Conservation (phyloP, 2,329 filamentous ascomycete species). For the Cryphonectria nitschkei region DNA sequence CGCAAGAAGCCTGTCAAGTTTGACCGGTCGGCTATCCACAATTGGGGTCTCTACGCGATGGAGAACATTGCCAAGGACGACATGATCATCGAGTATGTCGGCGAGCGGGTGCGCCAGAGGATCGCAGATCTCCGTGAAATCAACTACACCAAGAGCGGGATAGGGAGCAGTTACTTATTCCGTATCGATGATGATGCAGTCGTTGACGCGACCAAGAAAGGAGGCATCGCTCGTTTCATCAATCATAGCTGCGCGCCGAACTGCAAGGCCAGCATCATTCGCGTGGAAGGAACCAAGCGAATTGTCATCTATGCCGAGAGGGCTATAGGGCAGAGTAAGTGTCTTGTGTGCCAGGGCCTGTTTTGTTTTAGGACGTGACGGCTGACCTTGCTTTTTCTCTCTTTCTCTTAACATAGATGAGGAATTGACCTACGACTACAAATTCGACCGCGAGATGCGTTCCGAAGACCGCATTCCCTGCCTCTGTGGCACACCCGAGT, state of each 20-base stretch:
- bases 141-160: conserved; percentile 91
- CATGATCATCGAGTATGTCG: conserved; percentile 99
- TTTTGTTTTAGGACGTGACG: not conserved
- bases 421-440: conserved; percentile 99
- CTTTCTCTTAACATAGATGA: conserved; percentile 67
- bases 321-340: conserved; percentile 90
- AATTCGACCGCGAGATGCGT: conserved; percentile 96
- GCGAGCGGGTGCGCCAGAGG: conserved; percentile 94
- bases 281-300: conserved; percentile 94
- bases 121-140: conserved; percentile 96
- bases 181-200: conserved; percentile 97
- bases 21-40: conserved; percentile 95
- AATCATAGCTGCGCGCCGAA: conserved; percentile 98
- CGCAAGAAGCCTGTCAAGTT: conserved; percentile 99
- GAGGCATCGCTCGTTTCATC: conserved; percentile 97
- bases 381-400: conserved; percentile 34
- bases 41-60: conserved; percentile 97
- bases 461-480: conserved; percentile 95
- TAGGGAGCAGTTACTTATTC: conserved; percentile 97
- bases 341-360: not conserved
- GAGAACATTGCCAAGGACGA: conserved; percentile 97
- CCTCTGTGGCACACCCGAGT: conserved; percentile 92
- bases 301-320: conserved; percentile 98
- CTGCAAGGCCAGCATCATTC: conserved; percentile 99
- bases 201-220: conserved; percentile 97